Evolutionary conservation across 805 yeast species (phyloP).

Genomic region (Candida germanica): DNA sequence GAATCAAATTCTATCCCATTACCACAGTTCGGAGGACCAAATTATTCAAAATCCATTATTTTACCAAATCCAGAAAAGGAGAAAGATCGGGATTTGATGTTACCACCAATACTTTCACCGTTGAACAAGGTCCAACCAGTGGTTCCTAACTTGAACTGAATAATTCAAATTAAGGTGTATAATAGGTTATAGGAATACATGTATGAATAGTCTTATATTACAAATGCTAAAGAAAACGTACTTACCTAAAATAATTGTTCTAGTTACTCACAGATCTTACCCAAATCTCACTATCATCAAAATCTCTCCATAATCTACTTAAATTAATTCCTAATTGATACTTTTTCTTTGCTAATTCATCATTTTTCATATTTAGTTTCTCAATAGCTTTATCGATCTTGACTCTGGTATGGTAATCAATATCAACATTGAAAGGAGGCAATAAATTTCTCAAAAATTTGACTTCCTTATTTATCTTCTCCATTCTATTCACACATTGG

Average conservation of each 20-base stretch:
- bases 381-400: conserved; percentile 41
- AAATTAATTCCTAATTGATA: conserved; percentile 40
- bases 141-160: conserved; percentile 5
- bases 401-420: conserved; percentile 39
- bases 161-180: too few species aligned
- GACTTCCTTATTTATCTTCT: conserved; percentile 39
- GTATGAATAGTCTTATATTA: too few species aligned
- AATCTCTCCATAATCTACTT: conserved; percentile 42
- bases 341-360: conserved; percentile 40
- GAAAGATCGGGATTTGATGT: conserved; percentile 7
- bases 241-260: too few species aligned
- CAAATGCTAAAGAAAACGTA: neutral
- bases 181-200: too few species aligned
- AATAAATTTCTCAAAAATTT: conserved; percentile 34
- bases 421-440: conserved; percentile 44
- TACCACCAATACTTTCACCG: conserved; percentile 11
- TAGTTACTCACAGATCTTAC: conserved; percentile 23
- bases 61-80: conserved; percentile 7
- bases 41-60: conserved; percentile 3
- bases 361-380: conserved; percentile 36
- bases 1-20: neutral
- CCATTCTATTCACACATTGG: conserved; percentile 26
- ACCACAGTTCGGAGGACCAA: neutral
- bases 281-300: conserved; percentile 43
- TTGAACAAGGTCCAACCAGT: conserved; percentile 6